Conservation (phyloP, 192 early-diverging fungal species). For the Rhizoclosmatium globosum region DNA sequence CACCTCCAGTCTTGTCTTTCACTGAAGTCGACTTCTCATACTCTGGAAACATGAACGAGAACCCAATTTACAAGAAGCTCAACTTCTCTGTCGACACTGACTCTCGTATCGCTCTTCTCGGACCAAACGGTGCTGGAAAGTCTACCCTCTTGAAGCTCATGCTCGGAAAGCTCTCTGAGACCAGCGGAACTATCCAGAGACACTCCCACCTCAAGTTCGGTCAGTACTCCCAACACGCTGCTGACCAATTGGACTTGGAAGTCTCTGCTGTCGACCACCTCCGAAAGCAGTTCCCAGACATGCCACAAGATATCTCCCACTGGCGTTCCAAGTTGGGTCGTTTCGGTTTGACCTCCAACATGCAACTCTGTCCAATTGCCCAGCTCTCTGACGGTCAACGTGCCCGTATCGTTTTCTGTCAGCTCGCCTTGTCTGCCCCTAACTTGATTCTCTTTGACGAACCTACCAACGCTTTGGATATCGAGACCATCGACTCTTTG, state of each 20-base stretch:
- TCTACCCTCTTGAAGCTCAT: slow-evolving; percentile 98
- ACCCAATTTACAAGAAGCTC: slow-evolving; percentile 89
- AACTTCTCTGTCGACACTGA: slow-evolving; percentile 98
- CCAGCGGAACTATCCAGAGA: slow-evolving; percentile 83
- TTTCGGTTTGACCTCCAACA: slow-evolving; percentile 92
- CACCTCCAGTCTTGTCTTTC: slow-evolving; percentile 95
- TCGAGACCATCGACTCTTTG: slow-evolving; percentile 90
- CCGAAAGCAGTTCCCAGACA: slow-evolving; percentile 80
- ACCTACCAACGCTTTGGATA: slow-evolving; percentile 96
- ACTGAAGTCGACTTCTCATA: slow-evolving; percentile 94
- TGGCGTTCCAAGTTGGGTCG: slow-evolving; percentile 93
- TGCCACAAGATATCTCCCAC: slow-evolving; percentile 82
- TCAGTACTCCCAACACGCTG: slow-evolving; percentile 97
- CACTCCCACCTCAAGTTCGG: slow-evolving; percentile 94
- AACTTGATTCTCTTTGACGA: slow-evolving; percentile 98
- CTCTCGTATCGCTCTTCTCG: slow-evolving; percentile 97
- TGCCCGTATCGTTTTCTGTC: slow-evolving; percentile 95
- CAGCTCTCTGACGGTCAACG: slow-evolving; percentile 95
- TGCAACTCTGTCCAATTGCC: slow-evolving; percentile 89
- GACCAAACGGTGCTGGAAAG: slow-evolving; percentile 87
- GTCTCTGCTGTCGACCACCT: slow-evolving; percentile 92
- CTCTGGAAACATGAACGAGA: slow-evolving; percentile 77
- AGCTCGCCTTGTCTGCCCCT: slow-evolving; percentile 85
- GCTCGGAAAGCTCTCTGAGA: slow-evolving; percentile 88
- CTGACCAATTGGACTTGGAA: slow-evolving; percentile 92